These are phyloP conservation scores for Parastagonospora nodorum DNA, from an alignment of 2,329 filamentous ascomycete genomes.

Conservation along the genomic window DNA sequence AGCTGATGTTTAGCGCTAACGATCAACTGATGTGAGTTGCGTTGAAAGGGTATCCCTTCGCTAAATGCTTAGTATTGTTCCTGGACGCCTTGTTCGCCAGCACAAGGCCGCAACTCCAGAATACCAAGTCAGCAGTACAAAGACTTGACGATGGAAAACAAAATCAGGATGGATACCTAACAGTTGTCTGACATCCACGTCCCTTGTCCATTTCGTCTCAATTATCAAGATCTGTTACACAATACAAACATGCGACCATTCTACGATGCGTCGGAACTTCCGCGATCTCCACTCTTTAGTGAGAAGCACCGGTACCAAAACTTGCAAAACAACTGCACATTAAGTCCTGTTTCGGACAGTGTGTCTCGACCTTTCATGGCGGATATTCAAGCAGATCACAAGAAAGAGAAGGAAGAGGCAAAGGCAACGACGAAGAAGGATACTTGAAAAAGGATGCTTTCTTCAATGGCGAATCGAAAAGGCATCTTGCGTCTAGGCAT, in stretches of 20 bases:
- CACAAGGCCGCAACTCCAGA: not conserved
- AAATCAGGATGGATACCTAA: not conserved
- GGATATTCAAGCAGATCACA: not conserved
- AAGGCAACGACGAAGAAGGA: too few species aligned
- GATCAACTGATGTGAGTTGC: too few species aligned
- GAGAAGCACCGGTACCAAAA: not conserved
- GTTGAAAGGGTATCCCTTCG: not conserved
- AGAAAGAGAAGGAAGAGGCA: not conserved
- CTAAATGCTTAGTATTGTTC: constrained; percentile 4
- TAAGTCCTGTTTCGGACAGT: not conserved
- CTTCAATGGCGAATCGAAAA: too few species aligned
- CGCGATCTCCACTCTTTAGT: not conserved
- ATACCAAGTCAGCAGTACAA: not conserved
- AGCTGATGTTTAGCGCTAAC: not conserved
- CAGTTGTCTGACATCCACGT: not conserved
- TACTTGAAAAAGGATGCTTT: too few species aligned
- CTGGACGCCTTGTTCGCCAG: not conserved
- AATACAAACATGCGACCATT: not conserved
- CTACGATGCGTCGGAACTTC: not conserved
- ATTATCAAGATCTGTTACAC: not conserved
- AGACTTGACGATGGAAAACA: not conserved
- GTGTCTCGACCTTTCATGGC: too few species aligned
- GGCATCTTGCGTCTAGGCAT: too few species aligned
- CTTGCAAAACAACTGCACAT: not conserved
- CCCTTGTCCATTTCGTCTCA: not conserved